A percentile compares a stretch with the other conserved stretches of the same genome.
Evolutionary conservation across 495 filamentous ascomycete species (phyloP).

Genomic region (Hypoxylon subgilvum): DNA sequence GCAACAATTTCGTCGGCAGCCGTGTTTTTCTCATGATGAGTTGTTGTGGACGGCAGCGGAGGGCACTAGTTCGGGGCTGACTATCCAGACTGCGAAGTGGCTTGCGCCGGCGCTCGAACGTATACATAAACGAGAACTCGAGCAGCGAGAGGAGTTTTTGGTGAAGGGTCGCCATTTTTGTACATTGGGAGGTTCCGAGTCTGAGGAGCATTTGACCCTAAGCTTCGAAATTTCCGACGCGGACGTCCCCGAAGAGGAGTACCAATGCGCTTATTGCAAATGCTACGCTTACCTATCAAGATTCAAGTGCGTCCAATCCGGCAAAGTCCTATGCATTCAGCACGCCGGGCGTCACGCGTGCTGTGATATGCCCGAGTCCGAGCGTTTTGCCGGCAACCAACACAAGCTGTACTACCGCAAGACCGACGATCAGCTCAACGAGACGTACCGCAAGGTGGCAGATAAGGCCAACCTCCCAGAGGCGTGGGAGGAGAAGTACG

Average conservation of each 20-base stretch:
- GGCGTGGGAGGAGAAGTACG: slow-evolving; percentile 88
- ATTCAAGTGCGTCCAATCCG: slow-evolving; percentile 78
- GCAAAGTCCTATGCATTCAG: slow-evolving; percentile 76
- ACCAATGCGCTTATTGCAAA: slow-evolving; percentile 91
- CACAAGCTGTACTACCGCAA: slow-evolving; percentile 78
- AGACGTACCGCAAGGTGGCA: slow-evolving; percentile 73
- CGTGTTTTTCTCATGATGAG: slow-evolving; percentile 97
- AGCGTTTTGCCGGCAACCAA: slow-evolving; percentile 64
- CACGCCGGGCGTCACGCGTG: slow-evolving; percentile 82
- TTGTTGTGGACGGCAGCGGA: slow-evolving; percentile 83
- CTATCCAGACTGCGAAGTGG: slow-evolving; percentile 94
- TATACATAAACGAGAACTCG: slow-evolving; percentile 73
- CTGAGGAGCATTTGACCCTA: slow-evolving; percentile 48
- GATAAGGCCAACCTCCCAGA: slow-evolving; percentile 88
- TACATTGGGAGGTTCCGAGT: slow-evolving; percentile 50
- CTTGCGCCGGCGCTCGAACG: slow-evolving; percentile 83
- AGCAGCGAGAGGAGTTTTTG: slow-evolving; percentile 70
- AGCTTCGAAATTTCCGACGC: slow-evolving; percentile 63
- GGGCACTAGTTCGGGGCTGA: slow-evolving; percentile 69
- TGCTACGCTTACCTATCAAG: slow-evolving; percentile 89
- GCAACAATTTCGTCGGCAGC: slow-evolving; percentile 85
- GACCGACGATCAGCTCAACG: slow-evolving; percentile 70
- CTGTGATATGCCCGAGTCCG: slow-evolving; percentile 68
- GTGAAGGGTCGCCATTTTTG: slow-evolving; percentile 55
- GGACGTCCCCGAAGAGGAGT: slow-evolving; percentile 86